Conservation (phyloP, 2,329 filamentous ascomycete genomes). For the Didymella lethalis region DNA sequence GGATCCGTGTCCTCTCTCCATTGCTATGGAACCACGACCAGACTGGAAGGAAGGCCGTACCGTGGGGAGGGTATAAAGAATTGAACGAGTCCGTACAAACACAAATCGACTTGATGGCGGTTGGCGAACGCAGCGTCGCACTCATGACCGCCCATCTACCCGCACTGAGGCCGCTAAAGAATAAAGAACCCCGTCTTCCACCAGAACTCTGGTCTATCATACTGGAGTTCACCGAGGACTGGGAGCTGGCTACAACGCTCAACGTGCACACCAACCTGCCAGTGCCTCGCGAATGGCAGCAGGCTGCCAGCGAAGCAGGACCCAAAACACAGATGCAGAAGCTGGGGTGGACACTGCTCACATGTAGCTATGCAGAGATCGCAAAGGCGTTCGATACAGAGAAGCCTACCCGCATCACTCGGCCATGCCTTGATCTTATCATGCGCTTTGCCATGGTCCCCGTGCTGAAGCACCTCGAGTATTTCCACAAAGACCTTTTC, state of each 20-base stretch:
- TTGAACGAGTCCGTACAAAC: slow-evolving; percentile 79
- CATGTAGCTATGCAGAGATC: slow-evolving; percentile 72
- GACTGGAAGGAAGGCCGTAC: slow-evolving; percentile 58
- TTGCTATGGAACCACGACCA: slow-evolving; percentile 80
- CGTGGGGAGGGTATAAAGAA: slow-evolving; percentile 70
- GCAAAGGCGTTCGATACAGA: slow-evolving; percentile 76
- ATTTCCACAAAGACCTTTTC: slow-evolving; percentile 75
- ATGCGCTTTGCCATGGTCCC: slow-evolving; percentile 88
- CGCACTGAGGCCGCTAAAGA: slow-evolving; percentile 45
- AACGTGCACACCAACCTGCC: slow-evolving; percentile 80
- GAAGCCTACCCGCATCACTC: slow-evolving; percentile 77
- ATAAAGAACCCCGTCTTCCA: slow-evolving; percentile 64
- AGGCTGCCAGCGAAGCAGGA: slow-evolving; percentile 68
- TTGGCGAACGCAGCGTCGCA: slow-evolving; percentile 71
- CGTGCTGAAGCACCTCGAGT: slow-evolving; percentile 76
- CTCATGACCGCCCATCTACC: slow-evolving; percentile 46
- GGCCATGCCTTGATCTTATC: slow-evolving; percentile 83
- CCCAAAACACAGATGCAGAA: slow-evolving; percentile 77
- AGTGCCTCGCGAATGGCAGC: slow-evolving; percentile 76
- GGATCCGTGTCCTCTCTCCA: slow-evolving; percentile 82
- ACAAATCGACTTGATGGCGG: slow-evolving; percentile 75
- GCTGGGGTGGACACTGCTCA: slow-evolving; percentile 85
- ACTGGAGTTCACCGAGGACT: slow-evolving; percentile 83
- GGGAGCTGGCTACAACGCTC: slow-evolving; percentile 85
- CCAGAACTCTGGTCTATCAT: slow-evolving; percentile 91